A percentile compares a stretch with the other conserved stretches of the same genome.
Conservation (phyloP, 257 asterid species). For the Salvia hispanica region DNA sequence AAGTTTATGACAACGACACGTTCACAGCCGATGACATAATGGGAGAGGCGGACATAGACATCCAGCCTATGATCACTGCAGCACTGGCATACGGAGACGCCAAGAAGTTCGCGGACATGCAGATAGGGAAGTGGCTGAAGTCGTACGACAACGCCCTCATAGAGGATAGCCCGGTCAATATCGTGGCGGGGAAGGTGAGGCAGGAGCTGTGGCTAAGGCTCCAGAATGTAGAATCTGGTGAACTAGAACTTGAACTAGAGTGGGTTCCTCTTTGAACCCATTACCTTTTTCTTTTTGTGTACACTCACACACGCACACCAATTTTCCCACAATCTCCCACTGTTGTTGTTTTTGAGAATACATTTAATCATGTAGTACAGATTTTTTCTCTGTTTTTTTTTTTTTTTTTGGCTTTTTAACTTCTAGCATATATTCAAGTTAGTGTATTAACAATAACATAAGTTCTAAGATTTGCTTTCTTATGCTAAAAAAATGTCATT, state of each 20-base stretch:
- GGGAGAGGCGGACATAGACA: constrained; percentile 97
- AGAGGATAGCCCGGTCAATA: constrained; percentile 86
- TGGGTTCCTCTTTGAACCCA: constrained; percentile 79
- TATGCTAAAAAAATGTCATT: too few species aligned
- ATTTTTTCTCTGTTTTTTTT: background rate
- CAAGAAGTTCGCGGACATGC: constrained; percentile 86
- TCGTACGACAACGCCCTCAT: constrained; percentile 77
- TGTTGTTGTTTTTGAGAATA: constrained; percentile 14
- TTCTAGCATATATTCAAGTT: background rate
- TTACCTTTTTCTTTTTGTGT: background rate
- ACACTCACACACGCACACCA: background rate
- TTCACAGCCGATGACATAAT: constrained; percentile 95
- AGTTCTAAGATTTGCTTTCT: too few species aligned
- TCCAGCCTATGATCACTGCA: constrained; percentile 90
- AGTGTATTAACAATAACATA: too few species aligned
- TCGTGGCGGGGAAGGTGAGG: constrained; percentile 87
- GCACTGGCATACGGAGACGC: constrained; percentile 88
- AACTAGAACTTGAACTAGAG: constrained; percentile 83
- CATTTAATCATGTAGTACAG: constrained; percentile 20
- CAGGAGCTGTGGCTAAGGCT: constrained; percentile 82
- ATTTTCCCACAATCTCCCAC: background rate
- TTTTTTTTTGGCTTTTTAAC: background rate
- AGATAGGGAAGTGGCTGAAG: constrained; percentile 96
- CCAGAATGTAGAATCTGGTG: constrained; percentile 96
- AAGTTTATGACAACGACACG: constrained; percentile 84